Evolutionary conservation across 768 basidiomycete genomes (phyloP), one percentile per base, ranked within the genome.

Genomic region (Kwoniella newhampshirensis): DNA sequence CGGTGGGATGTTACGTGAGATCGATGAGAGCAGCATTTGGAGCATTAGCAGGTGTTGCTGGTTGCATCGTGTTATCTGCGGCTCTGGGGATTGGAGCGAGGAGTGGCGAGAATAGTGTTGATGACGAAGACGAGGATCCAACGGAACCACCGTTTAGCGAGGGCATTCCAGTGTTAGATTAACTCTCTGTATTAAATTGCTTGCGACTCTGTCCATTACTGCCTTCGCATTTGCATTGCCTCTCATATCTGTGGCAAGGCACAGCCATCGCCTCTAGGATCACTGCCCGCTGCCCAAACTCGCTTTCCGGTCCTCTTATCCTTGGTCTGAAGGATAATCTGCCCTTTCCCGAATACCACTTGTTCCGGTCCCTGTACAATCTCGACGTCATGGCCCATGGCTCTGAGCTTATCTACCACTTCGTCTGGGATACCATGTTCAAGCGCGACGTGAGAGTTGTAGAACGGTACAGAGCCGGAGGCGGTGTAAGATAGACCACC

Each of bases 181-280:
- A 47, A 28, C 21, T 7, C 4, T n/a, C n/a, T n/a, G n/a, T n/a
- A n/a, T 32, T 32, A 13, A 32, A 6, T 32, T 32, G 7, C 32
- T 32, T 6, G 32, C 6, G 6, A 32, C 13, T 32, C 32, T 13
- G 7, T 32, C 32, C 6, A 32, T 32, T 13, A 6, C 7, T 6
- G 6, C 32, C 7, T 32, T 13, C 32, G 32, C 6, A 6, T 32
- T 13, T 32, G 32, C 32, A 6, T 15, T 26, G 25, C 13, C n/a
- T 20, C 15, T 26, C 52, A 61, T n/a, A 56, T 56, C 43, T 62
- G 49, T 17, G 60, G 51, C 35, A 62, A 39, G 25, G 59, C 59
- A 46, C 59, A 61, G 2, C 60, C 60, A 48, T 62, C 67, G 18
- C 58, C 67, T 43, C 67, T 48, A 17, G 64, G 57, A 57, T 69